Base-by-base conservation (phyloP, 768 basidiomycete genomes). In the Rhizopogon roseolus region DNA sequence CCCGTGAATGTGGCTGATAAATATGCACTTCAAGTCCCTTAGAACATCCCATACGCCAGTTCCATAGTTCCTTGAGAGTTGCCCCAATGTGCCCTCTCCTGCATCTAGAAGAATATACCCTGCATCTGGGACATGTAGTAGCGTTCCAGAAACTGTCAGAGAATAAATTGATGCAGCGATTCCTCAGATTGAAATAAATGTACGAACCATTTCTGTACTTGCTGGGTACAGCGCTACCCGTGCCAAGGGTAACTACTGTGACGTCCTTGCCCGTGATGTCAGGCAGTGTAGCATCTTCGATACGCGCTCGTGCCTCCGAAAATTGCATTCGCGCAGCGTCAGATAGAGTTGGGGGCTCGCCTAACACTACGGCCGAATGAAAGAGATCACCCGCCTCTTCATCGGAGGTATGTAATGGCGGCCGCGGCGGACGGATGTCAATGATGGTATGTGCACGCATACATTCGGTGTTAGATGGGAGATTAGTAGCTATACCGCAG, bases 61-160 rank as follows among this genome's bases (percentile, higher is more conserved):
- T 1, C 93, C 93, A 63, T 86, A 95, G 45, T 85, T 80, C 4
- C 96, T 79, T 3, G 77, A 76, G 4, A 98, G 77, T 63, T 98
- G 96, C 1, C 94, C 94, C 78, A 87, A 88, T 0, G 94, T 93
- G 0, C 93, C 94, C 71, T 98, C 96, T 0, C 96, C 96, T 0
- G 80, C 80, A 58, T 98, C 96, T 2, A 98, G 77, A n/a, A 98
- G 71, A 34, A 97, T 71, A 56, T 80, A 84, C 0, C 91, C 90
- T 52, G 76, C 75, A 1, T 72, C 69, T 0, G 95, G 93, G 36
- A 95, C 84, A 45, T 78, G 77, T 6, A 98, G 71, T 5, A 95
- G 76, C 0, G 88, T 93, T 1, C 85, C 78, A 14, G 89, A 89
- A 2, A 90, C 88, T 90, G 44, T 43, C 34, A 11, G 11, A 22